Evolutionary conservation across 305 asterid species (phyloP).

Genomic region (Salvia sclarea): DNA sequence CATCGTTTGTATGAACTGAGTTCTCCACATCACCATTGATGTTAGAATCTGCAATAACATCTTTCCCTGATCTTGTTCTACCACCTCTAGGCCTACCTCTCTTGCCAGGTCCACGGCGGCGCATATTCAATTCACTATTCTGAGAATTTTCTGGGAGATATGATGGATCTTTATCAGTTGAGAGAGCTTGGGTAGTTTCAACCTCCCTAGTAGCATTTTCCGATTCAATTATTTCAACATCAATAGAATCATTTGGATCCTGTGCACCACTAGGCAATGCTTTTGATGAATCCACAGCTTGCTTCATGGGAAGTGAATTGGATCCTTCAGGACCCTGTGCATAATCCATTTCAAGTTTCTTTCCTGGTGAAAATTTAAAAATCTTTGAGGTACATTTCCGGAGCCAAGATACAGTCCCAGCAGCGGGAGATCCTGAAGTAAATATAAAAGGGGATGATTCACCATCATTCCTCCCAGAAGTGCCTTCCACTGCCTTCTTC

Average conservation of each 20-base stretch:
- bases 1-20: constrained; percentile 52
- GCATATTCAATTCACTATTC: constrained; percentile 44
- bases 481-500: constrained; percentile 50
- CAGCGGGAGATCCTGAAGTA: constrained; percentile 69
- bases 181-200: constrained; percentile 50
- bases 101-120: constrained; percentile 40
- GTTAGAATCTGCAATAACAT: constrained; percentile 40
- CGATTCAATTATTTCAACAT: constrained; percentile 50
- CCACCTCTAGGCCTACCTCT: constrained; percentile 46
- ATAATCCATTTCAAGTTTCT: constrained; percentile 55
- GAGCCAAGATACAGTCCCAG: constrained; percentile 85
- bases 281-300: constrained; percentile 38
- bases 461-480: constrained; percentile 39
- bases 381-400: constrained; percentile 86
- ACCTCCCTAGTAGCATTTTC: constrained; percentile 47
- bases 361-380: constrained; percentile 77
- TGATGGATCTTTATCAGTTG: constrained; percentile 44
- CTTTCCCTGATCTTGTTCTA: constrained; percentile 48
- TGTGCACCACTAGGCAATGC: constrained; percentile 39
- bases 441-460: constrained; percentile 49
- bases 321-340: constrained; percentile 42
- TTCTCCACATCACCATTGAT: constrained; percentile 55
- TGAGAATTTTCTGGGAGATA: constrained; percentile 47
- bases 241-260: constrained; percentile 61
- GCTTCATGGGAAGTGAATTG: constrained; percentile 30